Conservation (phyloP, 73 alveolate genomes). For the Stentor roeselii region DNA sequence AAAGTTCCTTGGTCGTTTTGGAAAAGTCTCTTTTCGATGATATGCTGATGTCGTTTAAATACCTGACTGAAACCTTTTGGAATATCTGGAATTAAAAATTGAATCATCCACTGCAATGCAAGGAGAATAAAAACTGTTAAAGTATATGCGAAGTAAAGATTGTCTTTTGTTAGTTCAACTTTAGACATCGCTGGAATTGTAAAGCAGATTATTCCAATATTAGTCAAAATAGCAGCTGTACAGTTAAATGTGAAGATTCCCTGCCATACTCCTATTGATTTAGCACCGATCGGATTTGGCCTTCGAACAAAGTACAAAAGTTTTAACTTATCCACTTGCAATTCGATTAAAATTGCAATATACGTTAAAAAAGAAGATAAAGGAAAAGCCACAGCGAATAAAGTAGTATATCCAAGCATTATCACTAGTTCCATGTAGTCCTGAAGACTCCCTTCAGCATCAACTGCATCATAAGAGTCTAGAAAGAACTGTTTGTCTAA, state of each 20-base stretch:
- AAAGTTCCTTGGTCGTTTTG: background rate
- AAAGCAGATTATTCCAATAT: conserved; percentile 42
- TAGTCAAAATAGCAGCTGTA: conserved; percentile 40
- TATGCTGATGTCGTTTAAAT: conserved; percentile 21
- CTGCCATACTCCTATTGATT: conserved; percentile 48
- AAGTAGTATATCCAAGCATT: conserved; percentile 38
- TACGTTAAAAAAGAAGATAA: conserved; percentile 39
- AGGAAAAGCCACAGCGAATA: conserved; percentile 58
- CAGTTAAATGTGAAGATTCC: conserved; percentile 36
- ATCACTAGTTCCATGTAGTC: conserved; percentile 51
- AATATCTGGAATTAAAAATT: background rate
- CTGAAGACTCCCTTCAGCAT: conserved; percentile 52
- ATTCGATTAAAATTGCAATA: conserved; percentile 26
- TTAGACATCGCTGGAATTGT: conserved; percentile 9
- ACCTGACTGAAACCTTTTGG: background rate
- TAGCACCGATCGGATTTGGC: conserved; percentile 54
- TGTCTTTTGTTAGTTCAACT: background rate
- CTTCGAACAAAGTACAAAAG: conserved; percentile 41
- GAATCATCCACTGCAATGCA: background rate
- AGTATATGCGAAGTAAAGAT: background rate
- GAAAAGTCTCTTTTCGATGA: background rate
- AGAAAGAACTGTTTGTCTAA: conserved; percentile 36
- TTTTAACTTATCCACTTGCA: conserved; percentile 50
- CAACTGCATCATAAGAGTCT: conserved; percentile 37
- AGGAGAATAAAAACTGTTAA: background rate